Percentiles rank a stretch among this genome's conserved stretches.
These are phyloP conservation scores for Akanthomyces dipterigenus DNA, from an alignment of 2,329 filamentous ascomycete species.

Conservation along the genomic window DNA sequence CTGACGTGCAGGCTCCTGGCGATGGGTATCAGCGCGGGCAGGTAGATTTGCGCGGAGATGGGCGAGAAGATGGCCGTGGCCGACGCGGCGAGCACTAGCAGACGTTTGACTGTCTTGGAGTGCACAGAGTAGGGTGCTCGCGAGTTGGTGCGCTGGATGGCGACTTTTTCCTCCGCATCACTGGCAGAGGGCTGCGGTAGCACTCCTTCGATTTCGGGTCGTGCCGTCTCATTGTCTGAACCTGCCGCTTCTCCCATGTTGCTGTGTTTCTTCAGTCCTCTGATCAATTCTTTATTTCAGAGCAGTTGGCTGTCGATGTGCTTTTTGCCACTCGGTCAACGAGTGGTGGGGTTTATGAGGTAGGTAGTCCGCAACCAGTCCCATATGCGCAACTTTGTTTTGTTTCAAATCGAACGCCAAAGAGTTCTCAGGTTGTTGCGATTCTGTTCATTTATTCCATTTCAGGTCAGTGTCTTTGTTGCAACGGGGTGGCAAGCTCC, in stretches of 20 bases:
- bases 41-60: slow-evolving; percentile 45
- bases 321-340: background rate
- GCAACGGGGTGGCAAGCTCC: no score
- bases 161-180: background rate
- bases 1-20: slow-evolving; percentile 40
- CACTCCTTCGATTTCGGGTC: background rate
- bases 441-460: no score
- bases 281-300: background rate
- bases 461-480: no score
- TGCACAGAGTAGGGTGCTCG: slow-evolving; percentile 30
- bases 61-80: slow-evolving; percentile 38
- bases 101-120: slow-evolving; percentile 32
- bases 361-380: no score
- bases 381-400: no score
- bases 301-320: background rate
- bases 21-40: slow-evolving; percentile 44
- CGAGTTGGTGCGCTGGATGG: background rate
- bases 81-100: slow-evolving; percentile 33
- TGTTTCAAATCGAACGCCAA: no score
- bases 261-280: no score
- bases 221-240: background rate
- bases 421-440: no score
- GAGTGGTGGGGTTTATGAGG: no score
- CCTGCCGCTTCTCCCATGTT: background rate
- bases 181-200: background rate